Base-by-base conservation (phyloP, 345 rosid species). In the Streptanthus diversifolius region DNA sequence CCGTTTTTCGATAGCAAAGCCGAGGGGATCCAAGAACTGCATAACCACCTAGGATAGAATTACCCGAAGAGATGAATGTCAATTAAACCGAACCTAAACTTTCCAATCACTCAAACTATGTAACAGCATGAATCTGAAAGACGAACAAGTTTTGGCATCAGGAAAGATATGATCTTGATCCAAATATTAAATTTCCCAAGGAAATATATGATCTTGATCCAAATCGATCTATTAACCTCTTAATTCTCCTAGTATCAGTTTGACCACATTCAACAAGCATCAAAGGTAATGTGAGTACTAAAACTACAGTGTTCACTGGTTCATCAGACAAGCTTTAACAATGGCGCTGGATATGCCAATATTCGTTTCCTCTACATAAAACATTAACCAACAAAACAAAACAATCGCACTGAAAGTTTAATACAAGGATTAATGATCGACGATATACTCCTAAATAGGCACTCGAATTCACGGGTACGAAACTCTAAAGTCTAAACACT, bases 1-100 rank as follows among this genome's bases (percentile, higher is more conserved):
- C 41, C 7, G 44, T 59, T 14, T 21, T 2, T 36, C 17, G 9
- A 39, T 13, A 25, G 13, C 33, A 21, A 39, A 18, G 6, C 53
- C 18, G 15, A 62, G 25, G 33, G 70, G 30, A 3, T 64, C 40
- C 37, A 64, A 54, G 65, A 65, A 41, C 47, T 5, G 48, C 77
- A 73, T 73, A 21, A 21, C 64, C 56, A 5, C 53, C 76, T 25
- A 63, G 13, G 8, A 21, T 40, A 0, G 13, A 67, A 36, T 0
- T 3, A 13, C 1, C 29, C 4, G 10, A 51, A 5, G 35, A 35
- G 71, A 40, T 7, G 61, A 25, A 39, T 39, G 3, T 53, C 40
- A 53, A 25, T 10, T 15, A 66, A 37, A 24, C 48, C 11, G 8
- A 7, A 33, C n/a, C n/a, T 14, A 30, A 47, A 8, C n/a, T 65